Base-by-base conservation (phyloP, 2,329 filamentous ascomycete species). In the Leptosphaerulina australis region DNA sequence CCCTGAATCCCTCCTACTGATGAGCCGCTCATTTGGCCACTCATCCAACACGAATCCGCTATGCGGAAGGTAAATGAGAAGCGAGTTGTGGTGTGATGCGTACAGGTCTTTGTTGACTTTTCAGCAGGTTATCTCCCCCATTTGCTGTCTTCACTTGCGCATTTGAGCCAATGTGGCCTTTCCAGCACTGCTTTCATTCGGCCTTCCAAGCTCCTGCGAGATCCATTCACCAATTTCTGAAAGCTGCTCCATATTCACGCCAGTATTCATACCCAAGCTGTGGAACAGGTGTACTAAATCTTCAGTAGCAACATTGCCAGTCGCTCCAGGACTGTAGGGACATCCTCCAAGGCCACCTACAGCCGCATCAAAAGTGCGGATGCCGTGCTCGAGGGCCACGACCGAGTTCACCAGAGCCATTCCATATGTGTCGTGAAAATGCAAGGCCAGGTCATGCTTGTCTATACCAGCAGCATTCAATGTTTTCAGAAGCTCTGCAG, bases 351-450 rank as follows among this genome's bases (percentile, higher is more conserved):
- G 77, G 0, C 91, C 91, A 2, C 84, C 88, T 1, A 95, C 88
- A 44, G 88, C 89, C 57, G 83, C 84, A 67, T 96, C 91, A 68
- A 95, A 94, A 0, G 83, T 88, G 24, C 88, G 77, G 30, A 95
- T 82, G 0, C 91, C 91, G 60, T 88, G 84, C 67, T 90, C 87
- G 22, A 94, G 81, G 28, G 87, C 86, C 0, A 92, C 85, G 9
- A 89, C 85, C 4, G 86, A 87, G 67, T 95, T 95, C 6, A 91
- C 87, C n/a, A 93, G 77, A 1, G 90, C 90, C 76, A 91, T 88
- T 1, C 90, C 90, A 67, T 91, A 93, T 1, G 91, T 95, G 67
- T 96, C 90, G 71, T 96, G 91, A 65, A 95, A 93, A 72, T 96
- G 91, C 76, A 92, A 85, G 0, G 89, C 89, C 9, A 95, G 74